Conservation (phyloP, 768 basidiomycete species). For the Neoboletus subvelutipes region DNA sequence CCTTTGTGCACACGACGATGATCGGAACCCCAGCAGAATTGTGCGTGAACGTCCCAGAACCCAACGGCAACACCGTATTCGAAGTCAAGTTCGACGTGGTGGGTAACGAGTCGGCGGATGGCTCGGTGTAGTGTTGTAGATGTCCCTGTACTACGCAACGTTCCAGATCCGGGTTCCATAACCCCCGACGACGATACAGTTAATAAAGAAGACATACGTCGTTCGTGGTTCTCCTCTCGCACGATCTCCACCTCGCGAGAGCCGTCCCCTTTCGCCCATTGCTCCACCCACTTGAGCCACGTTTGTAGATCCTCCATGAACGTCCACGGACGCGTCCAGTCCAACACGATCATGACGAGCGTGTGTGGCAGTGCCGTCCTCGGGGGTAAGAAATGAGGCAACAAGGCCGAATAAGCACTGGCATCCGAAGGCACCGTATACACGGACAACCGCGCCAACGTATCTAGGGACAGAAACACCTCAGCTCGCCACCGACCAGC, state of each 20-base stretch:
- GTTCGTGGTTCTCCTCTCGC: constrained; percentile 79
- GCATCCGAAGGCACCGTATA: constrained; percentile 86
- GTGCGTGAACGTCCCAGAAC: constrained; percentile 81
- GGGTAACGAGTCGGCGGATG: constrained; percentile 64
- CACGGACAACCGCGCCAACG: constrained; percentile 83
- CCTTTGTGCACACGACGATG: constrained; percentile 88
- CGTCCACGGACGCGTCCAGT: constrained; percentile 94
- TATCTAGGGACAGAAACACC: constrained; percentile 51
- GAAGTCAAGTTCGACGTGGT: constrained; percentile 55
- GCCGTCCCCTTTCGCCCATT: constrained; percentile 68
- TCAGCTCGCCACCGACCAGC: background rate
- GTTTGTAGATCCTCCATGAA: constrained; percentile 82
- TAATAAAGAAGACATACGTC: constrained; percentile 52
- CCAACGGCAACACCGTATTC: constrained; percentile 77
- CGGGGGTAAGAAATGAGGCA: constrained; percentile 81
- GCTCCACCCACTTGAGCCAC: constrained; percentile 87
- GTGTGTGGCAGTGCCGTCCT: constrained; percentile 65
- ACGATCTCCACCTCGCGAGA: constrained; percentile 71
- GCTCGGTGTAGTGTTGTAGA: constrained; percentile 88
- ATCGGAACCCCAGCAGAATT: constrained; percentile 87
- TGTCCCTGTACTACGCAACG: constrained; percentile 70
- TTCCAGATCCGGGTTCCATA: background rate
- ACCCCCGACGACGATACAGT: background rate
- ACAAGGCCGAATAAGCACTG: constrained; percentile 63
- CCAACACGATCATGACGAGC: constrained; percentile 79